Evolutionary conservation across 2,329 filamentous ascomycete species (phyloP).

Genomic region (Pseudodiploospora longispora): DNA sequence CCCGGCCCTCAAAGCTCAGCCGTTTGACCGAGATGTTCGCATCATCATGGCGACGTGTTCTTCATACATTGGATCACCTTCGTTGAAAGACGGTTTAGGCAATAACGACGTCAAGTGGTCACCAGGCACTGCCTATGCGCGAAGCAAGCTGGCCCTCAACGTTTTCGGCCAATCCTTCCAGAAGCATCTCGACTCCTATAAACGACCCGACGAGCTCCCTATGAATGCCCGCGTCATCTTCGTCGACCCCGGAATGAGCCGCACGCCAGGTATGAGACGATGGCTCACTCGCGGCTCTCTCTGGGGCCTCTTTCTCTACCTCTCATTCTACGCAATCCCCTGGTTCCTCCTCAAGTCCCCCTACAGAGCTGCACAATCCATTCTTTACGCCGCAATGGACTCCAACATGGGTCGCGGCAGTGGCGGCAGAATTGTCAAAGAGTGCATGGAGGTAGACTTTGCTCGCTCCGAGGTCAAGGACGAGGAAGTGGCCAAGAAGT

Average conservation of each 20-base stretch:
- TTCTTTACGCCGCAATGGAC: slow-evolving; percentile 83
- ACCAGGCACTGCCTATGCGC: slow-evolving; percentile 50
- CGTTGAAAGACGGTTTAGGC: slow-evolving; percentile 47
- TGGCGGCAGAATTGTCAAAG: slow-evolving; percentile 74
- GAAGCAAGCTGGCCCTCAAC: slow-evolving; percentile 73
- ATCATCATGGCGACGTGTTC: slow-evolving; percentile 82
- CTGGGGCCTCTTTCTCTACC: slow-evolving; percentile 68
- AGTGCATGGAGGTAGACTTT: slow-evolving; percentile 71
- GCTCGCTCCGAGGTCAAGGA: slow-evolving; percentile 67
- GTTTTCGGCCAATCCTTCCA: slow-evolving; percentile 86
- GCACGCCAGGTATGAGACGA: slow-evolving; percentile 79
- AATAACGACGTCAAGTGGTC: slow-evolving; percentile 41
- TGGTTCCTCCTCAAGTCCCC: slow-evolving; percentile 87
- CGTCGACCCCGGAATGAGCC: slow-evolving; percentile 75
- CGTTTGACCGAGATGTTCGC: slow-evolving; percentile 86
- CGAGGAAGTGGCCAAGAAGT: slow-evolving; percentile 69
- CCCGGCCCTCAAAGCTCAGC: slow-evolving; percentile 83
- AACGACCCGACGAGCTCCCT: slow-evolving; percentile 73
- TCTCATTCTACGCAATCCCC: slow-evolving; percentile 69
- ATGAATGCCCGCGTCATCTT: slow-evolving; percentile 78
- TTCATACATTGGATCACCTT: slow-evolving; percentile 72
- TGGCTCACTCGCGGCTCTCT: slow-evolving; percentile 83
- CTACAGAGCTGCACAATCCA: slow-evolving; percentile 74
- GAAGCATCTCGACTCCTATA: slow-evolving; percentile 79
- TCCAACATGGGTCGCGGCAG: slow-evolving; percentile 53